Conservation (phyloP, 345 rosid genomes). For the Cardamine occulta region DNA sequence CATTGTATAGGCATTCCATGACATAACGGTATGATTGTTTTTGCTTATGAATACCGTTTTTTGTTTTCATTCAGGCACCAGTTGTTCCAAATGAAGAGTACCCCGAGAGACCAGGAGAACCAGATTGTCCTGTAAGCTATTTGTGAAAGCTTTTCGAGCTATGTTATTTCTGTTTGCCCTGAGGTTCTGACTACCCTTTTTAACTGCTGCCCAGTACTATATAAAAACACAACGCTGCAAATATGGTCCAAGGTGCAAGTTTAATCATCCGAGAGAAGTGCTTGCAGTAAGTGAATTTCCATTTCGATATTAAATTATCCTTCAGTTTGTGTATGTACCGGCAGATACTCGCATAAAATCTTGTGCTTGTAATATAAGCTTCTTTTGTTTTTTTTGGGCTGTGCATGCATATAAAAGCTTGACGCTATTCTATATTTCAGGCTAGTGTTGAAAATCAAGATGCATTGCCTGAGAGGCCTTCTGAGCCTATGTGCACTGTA, state of each 20-base stretch:
- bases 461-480: slow-evolving; percentile 81
- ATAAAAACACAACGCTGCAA: slow-evolving; percentile 93
- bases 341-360: background rate
- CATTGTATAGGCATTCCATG: slow-evolving; percentile 30
- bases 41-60: slow-evolving; percentile 16
- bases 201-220: slow-evolving; percentile 63
- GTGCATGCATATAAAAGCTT: slow-evolving; percentile 19
- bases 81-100: slow-evolving; percentile 56
- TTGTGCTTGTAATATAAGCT: slow-evolving; percentile 21
- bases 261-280: slow-evolving; percentile 83
- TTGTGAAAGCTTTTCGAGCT: slow-evolving; percentile 15
- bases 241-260: slow-evolving; percentile 87
- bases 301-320: slow-evolving; percentile 9
- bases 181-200: slow-evolving; percentile 32
- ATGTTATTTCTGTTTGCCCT: slow-evolving; percentile 21
- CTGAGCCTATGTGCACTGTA: slow-evolving; percentile 85
- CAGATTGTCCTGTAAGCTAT: slow-evolving; percentile 91
- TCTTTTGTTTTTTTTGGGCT: slow-evolving; percentile 1
- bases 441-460: slow-evolving; percentile 53
- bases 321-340: slow-evolving; percentile 6
- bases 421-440: slow-evolving; percentile 51
- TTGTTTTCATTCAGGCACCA: slow-evolving; percentile 62
- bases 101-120: slow-evolving; percentile 87
- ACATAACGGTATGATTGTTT: slow-evolving; percentile 14
- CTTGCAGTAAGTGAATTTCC: slow-evolving; percentile 49